Percentiles rank a stretch among this genome's conserved stretches.
These are phyloP conservation scores for Tieghemostelium lacteum DNA, from an alignment of 78 protist genomes.

Conservation along the genomic window DNA sequence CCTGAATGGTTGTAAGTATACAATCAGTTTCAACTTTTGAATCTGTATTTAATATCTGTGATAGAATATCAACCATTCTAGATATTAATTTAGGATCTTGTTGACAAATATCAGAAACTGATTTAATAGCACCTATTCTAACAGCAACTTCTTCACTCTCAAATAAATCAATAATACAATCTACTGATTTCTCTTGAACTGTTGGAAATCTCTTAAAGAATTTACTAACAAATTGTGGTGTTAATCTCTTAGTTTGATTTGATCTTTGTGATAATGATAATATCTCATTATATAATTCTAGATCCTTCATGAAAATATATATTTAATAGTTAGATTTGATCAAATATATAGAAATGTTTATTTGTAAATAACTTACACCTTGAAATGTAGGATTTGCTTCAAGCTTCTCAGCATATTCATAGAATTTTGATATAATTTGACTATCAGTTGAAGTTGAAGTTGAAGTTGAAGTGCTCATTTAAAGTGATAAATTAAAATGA, in stretches of 20 bases:
- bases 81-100: slow-evolving; percentile 48
- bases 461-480: background rate
- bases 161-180: slow-evolving; percentile 54
- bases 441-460: slow-evolving; percentile 8
- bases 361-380: slow-evolving; percentile 25
- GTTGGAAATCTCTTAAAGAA: slow-evolving; percentile 71
- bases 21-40: slow-evolving; percentile 48
- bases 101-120: slow-evolving; percentile 50
- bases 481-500: too few species aligned
- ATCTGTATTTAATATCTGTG: slow-evolving; percentile 66
- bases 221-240: slow-evolving; percentile 54
- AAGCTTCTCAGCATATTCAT: slow-evolving; percentile 56
- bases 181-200: slow-evolving; percentile 37
- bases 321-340: too few species aligned
- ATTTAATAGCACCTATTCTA: slow-evolving; percentile 44
- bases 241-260: slow-evolving; percentile 53
- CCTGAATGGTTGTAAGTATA: slow-evolving; percentile 11
- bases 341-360: too few species aligned
- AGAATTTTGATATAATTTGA: too few species aligned
- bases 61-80: slow-evolving; percentile 53
- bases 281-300: slow-evolving; percentile 9
- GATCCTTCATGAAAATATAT: slow-evolving; percentile 9
- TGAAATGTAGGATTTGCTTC: slow-evolving; percentile 40
- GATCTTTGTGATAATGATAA: slow-evolving; percentile 15
- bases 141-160: slow-evolving; percentile 54